Percentiles rank a stretch among this genome's conserved stretches.
Evolutionary conservation across 164 flowering plant species (phyloP).

Genomic region (Vitis labrusca): DNA sequence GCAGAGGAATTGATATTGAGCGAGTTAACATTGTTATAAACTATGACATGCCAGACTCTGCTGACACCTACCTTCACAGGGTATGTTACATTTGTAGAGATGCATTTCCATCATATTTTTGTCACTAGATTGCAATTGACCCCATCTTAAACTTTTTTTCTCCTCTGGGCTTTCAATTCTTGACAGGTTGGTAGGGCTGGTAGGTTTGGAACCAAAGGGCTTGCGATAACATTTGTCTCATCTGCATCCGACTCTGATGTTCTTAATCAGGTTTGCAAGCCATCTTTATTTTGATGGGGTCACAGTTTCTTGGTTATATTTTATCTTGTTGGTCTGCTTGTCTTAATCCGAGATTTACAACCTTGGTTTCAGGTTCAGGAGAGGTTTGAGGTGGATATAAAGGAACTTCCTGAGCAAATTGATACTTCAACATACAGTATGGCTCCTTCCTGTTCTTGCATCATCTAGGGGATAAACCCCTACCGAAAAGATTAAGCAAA

Average conservation of each 20-base stretch:
- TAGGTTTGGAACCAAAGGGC: slow-evolving; percentile 98
- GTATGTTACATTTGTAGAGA: slow-evolving; percentile 26
- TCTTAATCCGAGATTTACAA: neutral
- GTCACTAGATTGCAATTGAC: too few species aligned
- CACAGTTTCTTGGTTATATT: neutral
- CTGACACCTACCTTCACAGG: slow-evolving; percentile 95
- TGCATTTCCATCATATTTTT: too few species aligned
- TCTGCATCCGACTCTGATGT: slow-evolving; percentile 93
- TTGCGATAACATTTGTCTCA: slow-evolving; percentile 92
- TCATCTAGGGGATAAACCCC: too few species aligned
- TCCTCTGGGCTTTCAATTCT: neutral
- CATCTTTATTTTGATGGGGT: neutral
- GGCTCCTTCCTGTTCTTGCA: slow-evolving; percentile 19
- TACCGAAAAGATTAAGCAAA: too few species aligned
- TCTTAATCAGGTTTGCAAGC: slow-evolving; percentile 73
- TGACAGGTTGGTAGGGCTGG: slow-evolving; percentile 97
- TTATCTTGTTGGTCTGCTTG: neutral
- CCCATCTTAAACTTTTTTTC: too few species aligned
- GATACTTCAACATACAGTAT: slow-evolving; percentile 96
- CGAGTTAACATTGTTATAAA: slow-evolving; percentile 97
- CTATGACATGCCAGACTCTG: slow-evolving; percentile 99
- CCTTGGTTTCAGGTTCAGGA: slow-evolving; percentile 69
- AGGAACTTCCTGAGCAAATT: slow-evolving; percentile 98
- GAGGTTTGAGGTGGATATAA: slow-evolving; percentile 96
- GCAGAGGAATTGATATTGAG: slow-evolving; percentile 98